Evolutionary conservation across 306 rosid genomes (phyloP).

Genomic region (Fagus sylvatica): DNA sequence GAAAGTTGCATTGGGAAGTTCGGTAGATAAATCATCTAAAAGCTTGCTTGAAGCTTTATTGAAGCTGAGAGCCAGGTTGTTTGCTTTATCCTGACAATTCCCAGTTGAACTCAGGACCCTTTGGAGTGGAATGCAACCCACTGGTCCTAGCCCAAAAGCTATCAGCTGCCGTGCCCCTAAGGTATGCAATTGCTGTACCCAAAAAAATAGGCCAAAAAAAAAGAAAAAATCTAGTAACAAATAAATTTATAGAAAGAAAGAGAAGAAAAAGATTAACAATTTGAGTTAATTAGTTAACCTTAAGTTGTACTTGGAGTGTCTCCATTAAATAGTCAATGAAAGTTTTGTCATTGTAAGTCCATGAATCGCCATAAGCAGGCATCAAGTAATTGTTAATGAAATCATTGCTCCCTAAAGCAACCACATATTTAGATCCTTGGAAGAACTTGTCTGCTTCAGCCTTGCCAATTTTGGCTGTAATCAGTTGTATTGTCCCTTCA

Average conservation of each 20-base stretch:
- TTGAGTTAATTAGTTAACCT: constrained; percentile 40
- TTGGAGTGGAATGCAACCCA: constrained; percentile 95
- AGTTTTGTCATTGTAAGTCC: constrained; percentile 79
- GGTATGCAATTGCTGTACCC: constrained; percentile 63
- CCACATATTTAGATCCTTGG: constrained; percentile 60
- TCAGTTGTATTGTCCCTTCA: constrained; percentile 59
- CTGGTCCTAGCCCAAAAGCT: constrained; percentile 90
- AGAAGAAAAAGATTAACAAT: neutral
- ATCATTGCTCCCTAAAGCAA: constrained; percentile 93
- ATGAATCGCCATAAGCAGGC: constrained; percentile 87
- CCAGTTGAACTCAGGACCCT: constrained; percentile 77
- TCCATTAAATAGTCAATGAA: constrained; percentile 68
- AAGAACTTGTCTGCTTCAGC: constrained; percentile 59
- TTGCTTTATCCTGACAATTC: constrained; percentile 57
- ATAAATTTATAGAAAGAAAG: neutral
- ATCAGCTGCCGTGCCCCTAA: constrained; percentile 79
- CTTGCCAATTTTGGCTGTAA: constrained; percentile 60
- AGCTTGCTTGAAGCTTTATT: constrained; percentile 60
- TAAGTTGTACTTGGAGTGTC: constrained; percentile 62
- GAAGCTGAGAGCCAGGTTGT: constrained; percentile 75
- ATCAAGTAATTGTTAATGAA: constrained; percentile 91
- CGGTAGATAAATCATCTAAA: constrained; percentile 41
- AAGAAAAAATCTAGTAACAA: neutral
- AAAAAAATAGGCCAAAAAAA: neutral
- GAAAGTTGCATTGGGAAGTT: constrained; percentile 68